Base-by-base conservation (phyloP, 192 early-diverging fungal species). In the Chytriomyces sp. region DNA sequence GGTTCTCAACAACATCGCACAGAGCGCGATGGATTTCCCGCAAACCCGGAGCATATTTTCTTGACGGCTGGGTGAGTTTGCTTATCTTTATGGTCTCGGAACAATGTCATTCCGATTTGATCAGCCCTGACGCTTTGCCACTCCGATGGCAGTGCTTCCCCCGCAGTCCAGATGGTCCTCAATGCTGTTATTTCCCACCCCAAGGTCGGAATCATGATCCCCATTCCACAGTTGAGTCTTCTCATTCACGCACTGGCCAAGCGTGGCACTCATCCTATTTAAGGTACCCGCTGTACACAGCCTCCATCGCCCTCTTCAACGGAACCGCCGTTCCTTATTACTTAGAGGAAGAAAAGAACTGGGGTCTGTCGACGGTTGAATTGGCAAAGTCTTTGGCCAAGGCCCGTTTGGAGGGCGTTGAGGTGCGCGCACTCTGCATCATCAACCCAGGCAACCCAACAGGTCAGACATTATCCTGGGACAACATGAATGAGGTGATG, bases 391-490 rank as follows among this genome's bases (percentile, higher is more conserved):
- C 93, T 14, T 78, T 94, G 19, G 39, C 73, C 25, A 83, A 89
- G 61, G 91, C 93, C 3, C 83, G 86, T n/a, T 77, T 64, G 22
- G 77, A 84, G 22, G 94, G 93, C 59, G 72, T 89, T 10, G 95
- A 99, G 30, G 93, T 97, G 30, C 92, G 96, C 53, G 97, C 96
- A 1, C 77, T 99, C 55, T 94, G 91, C 63, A 93, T 99, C 49
- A 98, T 99, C 75, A 99, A 99, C 77, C 97, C 97, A 17, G 97
- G 97, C 32, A 99, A 99, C 87, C 97, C 97, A 25, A 99, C 97
- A 2, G 97, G 97, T 59, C 92, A 94, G 70, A 92, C 89, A 73
- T 84, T 99, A 39, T 77, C 78, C 19, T 83, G 88, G 73, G 83
- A 92, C 38, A 93, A 94, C 75, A 96, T 99, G 84, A 82, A 79